Percentiles rank a stretch among this genome's conserved stretches.
Conservation (phyloP, 805 yeast genomes). For the Sungouiella thailandica region DNA sequence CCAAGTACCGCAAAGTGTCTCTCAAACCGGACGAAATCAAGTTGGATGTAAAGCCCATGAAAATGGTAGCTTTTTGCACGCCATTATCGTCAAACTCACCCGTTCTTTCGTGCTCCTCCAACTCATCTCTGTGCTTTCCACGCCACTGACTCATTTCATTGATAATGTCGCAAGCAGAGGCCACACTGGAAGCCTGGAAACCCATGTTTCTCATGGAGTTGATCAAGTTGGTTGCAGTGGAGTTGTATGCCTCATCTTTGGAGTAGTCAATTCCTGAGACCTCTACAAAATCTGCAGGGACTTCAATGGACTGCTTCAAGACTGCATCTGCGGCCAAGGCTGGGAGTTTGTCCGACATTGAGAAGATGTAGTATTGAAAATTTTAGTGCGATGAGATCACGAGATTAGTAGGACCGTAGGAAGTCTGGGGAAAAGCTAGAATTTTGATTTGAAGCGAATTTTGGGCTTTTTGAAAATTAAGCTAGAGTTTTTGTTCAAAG, state of each 20-base stretch:
- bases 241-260: constrained; percentile 65
- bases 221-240: constrained; percentile 75
- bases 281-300: constrained; percentile 71
- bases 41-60: constrained; percentile 95
- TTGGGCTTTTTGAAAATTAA: too few relatives aligned
- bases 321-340: constrained; percentile 87
- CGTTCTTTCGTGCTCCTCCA: constrained; percentile 60
- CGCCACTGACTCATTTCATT: constrained; percentile 92
- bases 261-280: constrained; percentile 91
- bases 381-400: too few relatives aligned
- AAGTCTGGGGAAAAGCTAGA: too few relatives aligned
- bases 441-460: too few relatives aligned
- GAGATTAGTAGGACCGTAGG: too few relatives aligned
- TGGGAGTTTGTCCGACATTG: constrained; percentile 38
- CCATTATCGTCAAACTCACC: constrained; percentile 79
- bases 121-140: constrained; percentile 67
- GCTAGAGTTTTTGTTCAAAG: too few relatives aligned
- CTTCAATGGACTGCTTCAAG: constrained; percentile 77
- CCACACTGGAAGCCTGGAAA: constrained; percentile 86
- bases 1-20: constrained; percentile 83
- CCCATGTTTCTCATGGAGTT: constrained; percentile 92
- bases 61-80: constrained; percentile 80
- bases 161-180: constrained; percentile 87
- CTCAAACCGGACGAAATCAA: constrained; percentile 92
- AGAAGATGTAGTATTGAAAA: background rate